Base-by-base conservation (phyloP, 2,329 filamentous ascomycete species). In the Knufia petricola region DNA sequence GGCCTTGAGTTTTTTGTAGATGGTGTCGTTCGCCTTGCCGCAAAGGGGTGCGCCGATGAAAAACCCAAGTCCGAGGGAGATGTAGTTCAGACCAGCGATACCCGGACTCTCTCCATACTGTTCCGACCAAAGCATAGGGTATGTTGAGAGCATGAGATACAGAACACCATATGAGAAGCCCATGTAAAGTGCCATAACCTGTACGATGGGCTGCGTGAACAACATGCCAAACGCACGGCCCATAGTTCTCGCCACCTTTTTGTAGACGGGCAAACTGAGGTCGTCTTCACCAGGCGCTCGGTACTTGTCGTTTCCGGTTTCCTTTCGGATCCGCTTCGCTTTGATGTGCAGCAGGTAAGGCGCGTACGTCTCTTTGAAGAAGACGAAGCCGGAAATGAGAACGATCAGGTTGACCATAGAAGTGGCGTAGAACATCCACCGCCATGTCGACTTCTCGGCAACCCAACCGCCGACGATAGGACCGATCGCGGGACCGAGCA, bases 381-480 rank as follows among this genome's bases (percentile, higher is more conserved):
- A 72, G 59, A 76, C 73, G 49, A 82, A 63, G 2, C 80, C 57
- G 28, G 46, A 79, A 3, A 73, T 64, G 57, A 82, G 77, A 46
- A 84, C 74, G 19, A 76, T 52, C 9, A 70, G 77, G 47, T 76
- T 76, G 51, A 70, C 70, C 50, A 84, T 78, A 1, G 77, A 75
- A 0, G 78, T 81, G 0, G 76, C 71, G 63, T 74, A 82, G 63
- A 52, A 48, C 60, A 60, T 34, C 59, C 59, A 52, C 54, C 57
- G 19, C 55, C 58, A 56, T 37, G 52, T 57, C 9, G 59, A 59
- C 21, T 58, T 55, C 55, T 78, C 64, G 1, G 77, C 70, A 24
- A 83, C 75, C 59, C 78, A 82, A 1, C 75, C 78, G 15, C 79
- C 79, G 1, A 74, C 72, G 1, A 83, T 76, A 1, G 80, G 80